Conservation (phyloP, 768 basidiomycete genomes). For the Psilocybe cyanescens region DNA sequence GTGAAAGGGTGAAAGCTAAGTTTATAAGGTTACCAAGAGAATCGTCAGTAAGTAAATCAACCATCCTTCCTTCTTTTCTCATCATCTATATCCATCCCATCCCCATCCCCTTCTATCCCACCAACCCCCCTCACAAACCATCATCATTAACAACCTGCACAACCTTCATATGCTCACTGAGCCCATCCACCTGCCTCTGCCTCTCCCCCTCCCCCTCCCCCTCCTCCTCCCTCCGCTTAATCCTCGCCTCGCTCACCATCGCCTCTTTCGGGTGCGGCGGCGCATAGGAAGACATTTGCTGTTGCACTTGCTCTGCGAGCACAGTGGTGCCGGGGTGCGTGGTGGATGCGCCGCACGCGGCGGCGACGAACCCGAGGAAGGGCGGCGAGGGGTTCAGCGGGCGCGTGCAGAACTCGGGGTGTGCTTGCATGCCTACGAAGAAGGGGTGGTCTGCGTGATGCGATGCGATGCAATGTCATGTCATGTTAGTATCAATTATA, state of each 20-base stretch:
- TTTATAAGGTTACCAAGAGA: too few species aligned
- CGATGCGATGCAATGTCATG: too few species aligned
- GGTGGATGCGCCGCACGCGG: constrained; percentile 47
- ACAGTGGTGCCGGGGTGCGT: constrained; percentile 31
- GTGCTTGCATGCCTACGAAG: constrained; percentile 93
- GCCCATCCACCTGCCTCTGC: background rate
- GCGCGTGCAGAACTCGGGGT: constrained; percentile 98
- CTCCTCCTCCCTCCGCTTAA: constrained; percentile 37
- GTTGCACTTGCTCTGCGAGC: constrained; percentile 71
- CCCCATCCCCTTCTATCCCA: background rate
- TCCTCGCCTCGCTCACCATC: constrained; percentile 71
- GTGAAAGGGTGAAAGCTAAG: too few species aligned
- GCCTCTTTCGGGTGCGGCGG: constrained; percentile 78
- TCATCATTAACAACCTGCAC: constrained; percentile 18
- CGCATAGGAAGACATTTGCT: constrained; percentile 62
- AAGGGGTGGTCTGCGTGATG: constrained; percentile 78
- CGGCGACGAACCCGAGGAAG: constrained; percentile 95
- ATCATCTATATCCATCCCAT: background rate
- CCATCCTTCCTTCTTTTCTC: too few species aligned
- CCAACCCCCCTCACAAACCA: background rate
- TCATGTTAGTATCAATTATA: background rate
- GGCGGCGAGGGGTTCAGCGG: constrained; percentile 97
- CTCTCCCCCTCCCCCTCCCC: constrained; percentile 1
- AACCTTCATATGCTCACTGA: constrained; percentile 17
- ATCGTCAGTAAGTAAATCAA: too few species aligned